Evolutionary conservation across 306 rosid species (phyloP), one percentile per base, ranked within the genome.

Genomic region (Lathyrus oleraceus): DNA sequence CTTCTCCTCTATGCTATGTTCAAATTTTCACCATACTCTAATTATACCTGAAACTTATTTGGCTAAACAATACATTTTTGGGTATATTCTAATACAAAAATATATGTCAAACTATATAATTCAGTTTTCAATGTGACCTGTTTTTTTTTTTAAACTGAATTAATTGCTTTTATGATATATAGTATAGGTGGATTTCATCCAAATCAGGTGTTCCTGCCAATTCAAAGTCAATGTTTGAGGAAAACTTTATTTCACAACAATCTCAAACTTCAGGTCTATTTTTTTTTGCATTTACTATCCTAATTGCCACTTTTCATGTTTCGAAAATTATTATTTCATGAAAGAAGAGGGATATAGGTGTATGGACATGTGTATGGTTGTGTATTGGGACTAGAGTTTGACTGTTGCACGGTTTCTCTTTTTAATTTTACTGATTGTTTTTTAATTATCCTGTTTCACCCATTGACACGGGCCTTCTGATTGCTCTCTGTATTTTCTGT

Each of bases 171-270:
- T 76, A 71, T 28, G 61, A 43, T 77, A 77, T 79, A 84, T 91
- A 93, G 98, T 93, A 88, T 82, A 90, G 97, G 90, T 87, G 98
- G 96, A 90, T 88, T 76, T 87, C 97, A 64, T 82, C 89, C 51
- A 88, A 88, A 77, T 79, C 91, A 42, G 84, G 86, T 59, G 64
- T 75, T 65, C 16, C 91, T 14, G 62, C 89, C 61, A 88, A 76
- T 81, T 78, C 88, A 57, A 90, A 83, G 85, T 83, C 97, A 68
- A 83, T 83, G 16, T 85, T 88, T 78, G 97, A 90, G 82, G 97
- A 93, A 78, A 93, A 93, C 68, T 90, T 93, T 78, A 78, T 90
- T 77, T 89, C 98, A 35, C 98, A 88, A 78, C 88, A 84, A 85
- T 81, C 90, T 51, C 96, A 93, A 71, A 88, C 85, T 81, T 87